These are phyloP conservation scores for Stephanodiscus triporus DNA, from an alignment of 108 stramenopile genomes.

Conservation along the genomic window DNA sequence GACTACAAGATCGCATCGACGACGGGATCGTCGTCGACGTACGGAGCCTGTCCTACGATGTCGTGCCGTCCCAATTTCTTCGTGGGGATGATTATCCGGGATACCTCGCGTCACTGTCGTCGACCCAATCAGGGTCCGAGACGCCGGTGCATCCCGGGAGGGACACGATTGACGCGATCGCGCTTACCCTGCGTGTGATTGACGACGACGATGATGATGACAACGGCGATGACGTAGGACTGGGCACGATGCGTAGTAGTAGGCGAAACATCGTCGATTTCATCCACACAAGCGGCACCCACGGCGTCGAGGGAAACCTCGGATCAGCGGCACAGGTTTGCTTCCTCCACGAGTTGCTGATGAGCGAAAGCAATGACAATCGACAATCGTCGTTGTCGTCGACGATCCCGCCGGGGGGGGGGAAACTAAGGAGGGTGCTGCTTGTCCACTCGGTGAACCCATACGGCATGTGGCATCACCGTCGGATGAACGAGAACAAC, in stretches of 20 bases:
- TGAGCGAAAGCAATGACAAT: conserved; percentile 17
- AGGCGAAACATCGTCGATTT: conserved; percentile 33
- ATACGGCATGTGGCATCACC: conserved; percentile 72
- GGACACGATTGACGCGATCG: conserved; percentile 43
- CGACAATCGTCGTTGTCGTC: not conserved
- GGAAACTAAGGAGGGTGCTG: too few relatives aligned
- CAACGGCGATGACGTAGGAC: not conserved
- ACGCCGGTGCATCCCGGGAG: conserved; percentile 20
- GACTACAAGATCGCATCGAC: too few relatives aligned
- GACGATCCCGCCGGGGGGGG: too few relatives aligned
- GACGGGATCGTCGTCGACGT: conserved; percentile 25
- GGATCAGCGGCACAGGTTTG: conserved; percentile 80
- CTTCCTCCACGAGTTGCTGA: conserved; percentile 48
- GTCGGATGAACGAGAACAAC: conserved; percentile 83
- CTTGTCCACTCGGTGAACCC: conserved; percentile 87
- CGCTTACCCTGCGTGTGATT: conserved; percentile 23
- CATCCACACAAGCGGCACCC: conserved; percentile 72
- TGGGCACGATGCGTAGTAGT: too few relatives aligned
- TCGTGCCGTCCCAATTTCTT: too few relatives aligned
- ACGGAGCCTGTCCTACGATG: conserved; percentile 42
- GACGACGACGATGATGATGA: not conserved
- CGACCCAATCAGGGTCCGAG: not conserved
- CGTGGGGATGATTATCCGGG: conserved; percentile 1
- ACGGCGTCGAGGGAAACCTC: conserved; percentile 87
- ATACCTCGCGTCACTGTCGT: conserved; percentile 11